These are phyloP conservation scores for Moniliella sp. DNA, from an alignment of 1,284 basidiomycete genomes.

Conservation along the genomic window DNA sequence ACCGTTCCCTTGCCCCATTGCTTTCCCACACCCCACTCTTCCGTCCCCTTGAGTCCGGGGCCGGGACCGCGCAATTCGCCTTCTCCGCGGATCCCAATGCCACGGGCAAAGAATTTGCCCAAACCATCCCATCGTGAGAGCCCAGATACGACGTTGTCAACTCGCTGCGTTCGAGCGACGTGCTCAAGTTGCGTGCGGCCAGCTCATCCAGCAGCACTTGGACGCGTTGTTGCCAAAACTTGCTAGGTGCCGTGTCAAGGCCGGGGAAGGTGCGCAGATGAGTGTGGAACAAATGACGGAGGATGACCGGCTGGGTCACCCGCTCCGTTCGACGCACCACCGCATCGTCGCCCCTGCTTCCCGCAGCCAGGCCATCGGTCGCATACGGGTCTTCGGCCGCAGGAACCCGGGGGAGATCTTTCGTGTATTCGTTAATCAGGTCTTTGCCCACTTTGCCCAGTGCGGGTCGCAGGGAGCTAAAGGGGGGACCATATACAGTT, in stretches of 20 bases:
- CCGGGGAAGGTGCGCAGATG: constrained; percentile 21
- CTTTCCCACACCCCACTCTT: constrained; percentile 30
- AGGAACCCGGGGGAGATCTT: too few species aligned
- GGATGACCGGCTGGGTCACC: constrained; percentile 19
- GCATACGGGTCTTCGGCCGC: constrained; percentile 18
- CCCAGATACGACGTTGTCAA: constrained; percentile 18
- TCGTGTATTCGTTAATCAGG: not conserved
- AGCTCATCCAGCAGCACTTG: constrained; percentile 27
- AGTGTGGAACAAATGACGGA: constrained; percentile 29
- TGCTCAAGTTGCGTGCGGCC: constrained; percentile 17
- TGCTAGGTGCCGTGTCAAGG: constrained; percentile 17
- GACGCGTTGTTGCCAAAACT: constrained; percentile 26
- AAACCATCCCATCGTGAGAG: constrained; percentile 21
- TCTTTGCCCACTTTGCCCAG: constrained; percentile 2
- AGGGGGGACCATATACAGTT: constrained; percentile 26
- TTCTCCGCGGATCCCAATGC: constrained; percentile 24
- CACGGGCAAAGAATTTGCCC: constrained; percentile 23
- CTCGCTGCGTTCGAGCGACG: constrained; percentile 22
- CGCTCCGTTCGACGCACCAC: constrained; percentile 6
- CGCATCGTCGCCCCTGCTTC: constrained; percentile 6
- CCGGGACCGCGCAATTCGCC: constrained; percentile 27
- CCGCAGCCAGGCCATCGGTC: constrained; percentile 9
- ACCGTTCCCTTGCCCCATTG: constrained; percentile 31
- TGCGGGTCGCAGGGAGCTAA: constrained; percentile 9
- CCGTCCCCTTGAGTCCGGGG: constrained; percentile 18